Conservation (phyloP, 768 basidiomycete species). For the Tephrocybe sp. region DNA sequence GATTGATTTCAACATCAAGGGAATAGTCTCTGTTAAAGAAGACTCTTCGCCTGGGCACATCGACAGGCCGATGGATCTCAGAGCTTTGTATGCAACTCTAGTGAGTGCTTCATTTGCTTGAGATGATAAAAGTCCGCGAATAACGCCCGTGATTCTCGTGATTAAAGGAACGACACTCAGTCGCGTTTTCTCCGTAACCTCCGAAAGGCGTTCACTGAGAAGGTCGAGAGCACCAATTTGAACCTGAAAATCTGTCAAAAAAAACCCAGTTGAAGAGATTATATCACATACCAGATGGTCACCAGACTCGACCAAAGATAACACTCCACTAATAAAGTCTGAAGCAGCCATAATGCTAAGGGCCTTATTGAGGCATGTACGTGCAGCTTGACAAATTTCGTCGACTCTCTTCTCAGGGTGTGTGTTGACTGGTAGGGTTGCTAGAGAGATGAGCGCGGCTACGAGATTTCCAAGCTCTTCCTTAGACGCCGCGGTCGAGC, state of each 20-base stretch:
- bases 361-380: conserved; percentile 47
- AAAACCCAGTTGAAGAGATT: not conserved
- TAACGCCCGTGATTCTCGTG: conserved; percentile 46
- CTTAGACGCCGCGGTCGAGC: conserved; percentile 19
- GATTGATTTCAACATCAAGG: conserved; percentile 50
- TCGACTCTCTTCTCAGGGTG: conserved; percentile 33
- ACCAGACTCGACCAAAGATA: conserved; percentile 52
- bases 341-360: conserved; percentile 66
- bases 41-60: conserved; percentile 65
- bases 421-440: conserved; percentile 30
- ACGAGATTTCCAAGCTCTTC: conserved; percentile 41
- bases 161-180: conserved; percentile 46
- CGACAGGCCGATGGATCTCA: conserved; percentile 58
- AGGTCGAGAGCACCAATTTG: conserved; percentile 69
- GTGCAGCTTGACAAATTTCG: conserved; percentile 45
- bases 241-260: conserved; percentile 37
- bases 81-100: conserved; percentile 51
- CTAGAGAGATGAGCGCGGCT: conserved; percentile 45
- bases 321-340: conserved; percentile 61
- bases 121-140: conserved; percentile 45
- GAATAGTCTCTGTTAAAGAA: conserved; percentile 55
- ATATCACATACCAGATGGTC: conserved; percentile 45
- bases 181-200: conserved; percentile 56
- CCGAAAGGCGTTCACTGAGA: conserved; percentile 61
- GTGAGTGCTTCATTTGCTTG: conserved; percentile 38